Conservation (phyloP, 352 stramenopile species). For the Phytophthora chlamydospora region DNA sequence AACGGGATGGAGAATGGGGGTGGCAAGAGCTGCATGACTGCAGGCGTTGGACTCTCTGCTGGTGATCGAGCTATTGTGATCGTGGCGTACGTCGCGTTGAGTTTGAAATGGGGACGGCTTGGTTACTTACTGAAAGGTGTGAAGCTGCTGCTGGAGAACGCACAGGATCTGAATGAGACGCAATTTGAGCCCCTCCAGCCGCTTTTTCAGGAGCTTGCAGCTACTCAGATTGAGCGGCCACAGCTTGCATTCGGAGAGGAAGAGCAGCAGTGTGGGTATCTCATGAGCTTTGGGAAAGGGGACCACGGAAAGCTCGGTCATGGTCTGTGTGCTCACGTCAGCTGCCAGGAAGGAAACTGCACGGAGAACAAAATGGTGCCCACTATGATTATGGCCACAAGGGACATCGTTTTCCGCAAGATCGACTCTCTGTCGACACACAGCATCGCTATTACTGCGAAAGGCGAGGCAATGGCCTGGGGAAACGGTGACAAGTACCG, state of each 20-base stretch:
- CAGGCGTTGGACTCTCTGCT: slow-evolving; percentile 11
- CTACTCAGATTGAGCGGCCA: slow-evolving; percentile 32
- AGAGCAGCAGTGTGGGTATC: slow-evolving; percentile 40
- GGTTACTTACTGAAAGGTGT: slow-evolving; percentile 55
- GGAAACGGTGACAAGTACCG: slow-evolving; percentile 88
- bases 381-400: slow-evolving; percentile 64
- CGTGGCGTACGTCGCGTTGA: slow-evolving; percentile 63
- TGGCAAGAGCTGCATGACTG: not conserved
- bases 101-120: slow-evolving; percentile 73
- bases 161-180: slow-evolving; percentile 4
- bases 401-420: slow-evolving; percentile 56
- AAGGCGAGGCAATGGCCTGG: slow-evolving; percentile 77
- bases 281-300: slow-evolving; percentile 89
- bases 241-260: slow-evolving; percentile 34
- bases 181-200: slow-evolving; percentile 39
- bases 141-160: slow-evolving; percentile 42
- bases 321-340: slow-evolving; percentile 66
- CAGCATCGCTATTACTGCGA: slow-evolving; percentile 71
- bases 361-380: slow-evolving; percentile 83
- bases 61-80: slow-evolving; percentile 44
- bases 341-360: slow-evolving; percentile 78
- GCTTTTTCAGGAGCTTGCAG: slow-evolving; percentile 51
- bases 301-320: slow-evolving; percentile 87
- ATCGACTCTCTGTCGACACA: slow-evolving; percentile 89
- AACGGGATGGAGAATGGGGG: not conserved